Base-by-base conservation (phyloP, 805 yeast species). In the Candida anglica region DNA sequence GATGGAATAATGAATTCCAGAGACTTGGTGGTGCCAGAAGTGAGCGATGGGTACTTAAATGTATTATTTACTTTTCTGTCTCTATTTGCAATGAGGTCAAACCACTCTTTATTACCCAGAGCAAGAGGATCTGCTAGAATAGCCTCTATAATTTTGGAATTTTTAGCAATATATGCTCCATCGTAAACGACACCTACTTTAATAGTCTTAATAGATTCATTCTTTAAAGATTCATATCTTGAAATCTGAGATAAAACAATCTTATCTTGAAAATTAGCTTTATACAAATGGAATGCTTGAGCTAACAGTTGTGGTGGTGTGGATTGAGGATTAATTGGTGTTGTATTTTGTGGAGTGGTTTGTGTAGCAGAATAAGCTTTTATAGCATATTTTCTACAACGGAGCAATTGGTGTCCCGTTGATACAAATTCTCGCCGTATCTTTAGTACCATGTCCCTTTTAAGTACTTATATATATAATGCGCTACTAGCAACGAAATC, bases 101-200 rank as follows among this genome's bases (percentile, higher is more conserved):
- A 60, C 71, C 71, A 63, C 10, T 21, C n/a, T 15, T 47, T 38
- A 37, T 58, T 63, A 9, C 43, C 44, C 9, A 42, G 47, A 10
- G 71, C 53, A 32, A 66, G 48, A 5, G 73, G 73, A 36, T 66
- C 71, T 1, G 71, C 64, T 25, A 66, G 47, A 8, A 66, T 40
- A 3, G 56, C 38, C 24, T 64, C 68, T 5, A 66, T 27, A n/a
- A 66, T 22, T 32, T 48, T 60, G 15, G 22, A 24, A 13, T 19
- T 7, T 14, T 24, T 26, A 17, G 11, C 5, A 21, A 17, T 24
- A 8, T 32, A 18, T 8, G n/a, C 53, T 34, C 53, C 52, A 22
- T 55, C 60, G 40, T 66, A 65, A 1, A 59, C 33, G 3, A 66
- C 28, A 0, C 71, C 73, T 10, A 66, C 50, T 28, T 46, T 47